Percentiles rank a stretch among this genome's conserved stretches.
phyloP scores from a whole-genome alignment of 257 asterid species.

The Striga asiatica region DNA sequence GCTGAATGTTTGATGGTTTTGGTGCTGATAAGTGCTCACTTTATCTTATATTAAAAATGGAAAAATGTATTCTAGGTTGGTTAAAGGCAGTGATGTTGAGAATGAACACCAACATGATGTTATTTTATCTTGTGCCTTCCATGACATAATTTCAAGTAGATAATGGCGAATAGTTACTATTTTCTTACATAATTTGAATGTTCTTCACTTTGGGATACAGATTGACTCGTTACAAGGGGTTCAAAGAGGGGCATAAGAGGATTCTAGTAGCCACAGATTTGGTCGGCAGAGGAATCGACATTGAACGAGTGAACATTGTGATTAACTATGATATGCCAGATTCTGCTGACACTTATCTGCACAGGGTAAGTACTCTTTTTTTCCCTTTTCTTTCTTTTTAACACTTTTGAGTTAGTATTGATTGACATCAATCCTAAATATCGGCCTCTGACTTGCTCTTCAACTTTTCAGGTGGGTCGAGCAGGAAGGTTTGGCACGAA shows the following conservation, averaged over 20 bases:
- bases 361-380: conserved; percentile 36
- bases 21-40: too few relatives aligned
- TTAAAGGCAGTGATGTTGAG: too few relatives aligned
- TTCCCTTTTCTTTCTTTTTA: too few relatives aligned
- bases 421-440: neutral
- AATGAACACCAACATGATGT: too few relatives aligned
- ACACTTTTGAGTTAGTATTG: neutral
- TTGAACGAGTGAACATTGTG: conserved; percentile 74
- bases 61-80: too few relatives aligned
- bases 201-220: conserved; percentile 26
- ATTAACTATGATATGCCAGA: conserved; percentile 85
- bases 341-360: conserved; percentile 76
- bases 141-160: too few relatives aligned
- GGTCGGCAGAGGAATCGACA: conserved; percentile 81
- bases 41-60: too few relatives aligned
- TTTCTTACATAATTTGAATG: too few relatives aligned
- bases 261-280: conserved; percentile 78
- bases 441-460: neutral
- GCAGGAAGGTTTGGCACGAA: conserved; percentile 86
- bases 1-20: too few relatives aligned
- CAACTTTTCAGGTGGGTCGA: conserved; percentile 59
- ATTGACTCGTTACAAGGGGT: conserved; percentile 64
- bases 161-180: too few relatives aligned
- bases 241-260: conserved; percentile 78
- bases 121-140: too few relatives aligned